These are phyloP conservation scores for Flaveria brownii DNA, from an alignment of 129 eudicot species.

Conservation along the genomic window DNA sequence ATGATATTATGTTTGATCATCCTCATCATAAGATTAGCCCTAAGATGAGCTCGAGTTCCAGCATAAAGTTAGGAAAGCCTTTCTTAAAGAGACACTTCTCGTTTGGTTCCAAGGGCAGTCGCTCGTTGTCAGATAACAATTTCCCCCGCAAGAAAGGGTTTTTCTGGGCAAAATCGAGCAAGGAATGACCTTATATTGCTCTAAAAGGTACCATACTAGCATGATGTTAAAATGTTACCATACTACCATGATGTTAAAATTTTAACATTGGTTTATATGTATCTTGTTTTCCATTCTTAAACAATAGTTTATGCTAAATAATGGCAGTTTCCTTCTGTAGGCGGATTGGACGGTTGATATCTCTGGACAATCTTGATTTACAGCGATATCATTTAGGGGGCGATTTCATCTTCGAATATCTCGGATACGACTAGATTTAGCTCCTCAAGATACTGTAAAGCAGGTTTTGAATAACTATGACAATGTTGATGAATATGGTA, in stretches of 20 bases:
- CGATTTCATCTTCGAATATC: neutral
- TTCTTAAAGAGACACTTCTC: slow-evolving; percentile 86
- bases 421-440: neutral
- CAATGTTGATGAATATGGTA: slow-evolving; percentile 31
- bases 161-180: slow-evolving; percentile 86
- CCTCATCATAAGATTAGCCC: slow-evolving; percentile 42
- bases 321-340: neutral
- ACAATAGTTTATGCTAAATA: neutral
- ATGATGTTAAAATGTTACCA: neutral
- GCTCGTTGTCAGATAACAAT: slow-evolving; percentile 47
- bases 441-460: slow-evolving; percentile 10
- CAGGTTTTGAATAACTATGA: neutral
- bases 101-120: slow-evolving; percentile 60
- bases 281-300: neutral
- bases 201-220: slow-evolving; percentile 35
- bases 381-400: neutral
- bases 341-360: neutral
- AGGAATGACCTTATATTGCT: slow-evolving; percentile 41
- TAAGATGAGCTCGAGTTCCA: slow-evolving; percentile 58
- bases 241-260: neutral
- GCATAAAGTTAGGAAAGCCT: slow-evolving; percentile 67
- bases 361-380: neutral
- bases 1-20: slow-evolving; percentile 41
- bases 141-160: slow-evolving; percentile 59
- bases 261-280: neutral